phyloP scores from a whole-genome alignment of 2,329 filamentous ascomycete species.

The Hortaea werneckii region DNA sequence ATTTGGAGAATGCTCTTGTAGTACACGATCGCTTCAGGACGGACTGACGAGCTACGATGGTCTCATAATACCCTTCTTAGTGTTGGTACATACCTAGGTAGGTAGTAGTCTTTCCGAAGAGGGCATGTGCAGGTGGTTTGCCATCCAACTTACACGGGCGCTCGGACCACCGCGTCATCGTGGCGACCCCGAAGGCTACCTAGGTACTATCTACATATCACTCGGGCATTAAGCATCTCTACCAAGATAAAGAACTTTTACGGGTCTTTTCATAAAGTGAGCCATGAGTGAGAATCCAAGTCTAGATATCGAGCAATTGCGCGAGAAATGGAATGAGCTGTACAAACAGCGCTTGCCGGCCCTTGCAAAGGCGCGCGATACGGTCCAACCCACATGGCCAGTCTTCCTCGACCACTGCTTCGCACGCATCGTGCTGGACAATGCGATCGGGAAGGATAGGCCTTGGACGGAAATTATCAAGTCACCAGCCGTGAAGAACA shows the following conservation, averaged over 20 bases:
- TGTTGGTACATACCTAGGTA: too few relatives aligned
- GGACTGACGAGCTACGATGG: too few relatives aligned
- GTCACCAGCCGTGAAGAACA: conserved; percentile 34
- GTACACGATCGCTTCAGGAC: too few relatives aligned
- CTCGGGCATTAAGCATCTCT: too few relatives aligned
- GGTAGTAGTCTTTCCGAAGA: too few relatives aligned
- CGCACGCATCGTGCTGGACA: conserved; percentile 37
- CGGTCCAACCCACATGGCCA: conserved; percentile 31
- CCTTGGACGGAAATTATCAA: conserved; percentile 36
- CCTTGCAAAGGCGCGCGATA: conserved; percentile 19
- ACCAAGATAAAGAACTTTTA: too few relatives aligned
- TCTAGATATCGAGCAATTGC: not conserved
- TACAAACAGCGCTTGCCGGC: conserved; percentile 20
- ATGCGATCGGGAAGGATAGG: conserved; percentile 27
- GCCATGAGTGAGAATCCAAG: too few relatives aligned
- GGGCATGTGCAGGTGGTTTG: too few relatives aligned
- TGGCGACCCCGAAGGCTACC: not conserved
- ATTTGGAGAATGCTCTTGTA: too few relatives aligned
- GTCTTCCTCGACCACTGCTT: conserved; percentile 37
- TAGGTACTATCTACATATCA: too few relatives aligned
- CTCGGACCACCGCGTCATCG: not conserved
- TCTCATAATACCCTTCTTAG: too few relatives aligned
- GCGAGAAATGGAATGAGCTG: conserved; percentile 16
- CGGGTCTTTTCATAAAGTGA: too few relatives aligned
- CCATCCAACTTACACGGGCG: not conserved